phyloP scores from a whole-genome alignment of 148 eudicot genomes.

The Chenopodium berlandieri region DNA sequence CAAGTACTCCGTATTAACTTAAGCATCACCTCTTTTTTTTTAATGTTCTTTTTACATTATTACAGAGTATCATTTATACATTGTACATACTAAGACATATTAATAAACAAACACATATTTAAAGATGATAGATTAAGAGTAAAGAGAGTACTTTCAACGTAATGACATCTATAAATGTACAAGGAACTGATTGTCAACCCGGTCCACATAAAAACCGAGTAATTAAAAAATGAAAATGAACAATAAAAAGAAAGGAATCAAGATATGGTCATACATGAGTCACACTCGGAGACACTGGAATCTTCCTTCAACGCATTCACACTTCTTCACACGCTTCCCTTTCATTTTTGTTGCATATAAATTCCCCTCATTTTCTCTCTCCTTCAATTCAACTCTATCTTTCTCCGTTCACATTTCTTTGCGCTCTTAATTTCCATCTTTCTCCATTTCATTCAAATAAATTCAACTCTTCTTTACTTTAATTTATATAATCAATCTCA shows the following conservation, averaged over 20 bases:
- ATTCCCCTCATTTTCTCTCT: not conserved
- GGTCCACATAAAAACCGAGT: too few relatives aligned
- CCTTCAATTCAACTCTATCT: conserved; percentile 9
- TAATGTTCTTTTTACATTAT: too few relatives aligned
- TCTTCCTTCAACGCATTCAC: conserved; percentile 46
- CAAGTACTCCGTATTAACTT: too few relatives aligned
- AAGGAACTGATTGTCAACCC: too few relatives aligned
- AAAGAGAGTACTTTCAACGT: too few relatives aligned
- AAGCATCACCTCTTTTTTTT: too few relatives aligned
- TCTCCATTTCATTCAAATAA: conserved; percentile 8
- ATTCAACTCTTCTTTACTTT: not conserved
- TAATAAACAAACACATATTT: too few relatives aligned
- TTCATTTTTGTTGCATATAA: not conserved
- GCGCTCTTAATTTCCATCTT: not conserved
- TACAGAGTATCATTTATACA: too few relatives aligned
- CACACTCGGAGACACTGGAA: conserved; percentile 14
- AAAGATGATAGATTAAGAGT: too few relatives aligned
- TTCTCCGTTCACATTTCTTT: conserved; percentile 25
- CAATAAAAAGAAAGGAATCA: not conserved
- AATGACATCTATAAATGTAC: too few relatives aligned
- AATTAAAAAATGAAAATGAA: too few relatives aligned
- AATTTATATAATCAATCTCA: not conserved
- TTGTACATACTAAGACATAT: too few relatives aligned
- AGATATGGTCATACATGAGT: not conserved
- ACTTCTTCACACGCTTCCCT: conserved; percentile 36